phyloP scores from a whole-genome alignment of 441 rosid species.

The Gossypium aridum region DNA sequence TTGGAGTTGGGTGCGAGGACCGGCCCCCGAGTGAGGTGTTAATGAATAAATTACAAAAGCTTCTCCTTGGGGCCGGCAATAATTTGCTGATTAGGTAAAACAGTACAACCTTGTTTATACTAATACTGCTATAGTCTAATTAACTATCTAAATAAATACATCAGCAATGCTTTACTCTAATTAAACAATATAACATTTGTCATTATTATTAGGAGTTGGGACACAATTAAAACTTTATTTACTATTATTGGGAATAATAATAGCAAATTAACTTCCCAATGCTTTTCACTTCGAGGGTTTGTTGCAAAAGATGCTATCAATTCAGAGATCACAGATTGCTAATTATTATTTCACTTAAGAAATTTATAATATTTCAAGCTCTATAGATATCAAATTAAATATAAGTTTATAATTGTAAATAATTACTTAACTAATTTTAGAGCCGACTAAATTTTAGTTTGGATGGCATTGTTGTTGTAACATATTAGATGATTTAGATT shows the following conservation, averaged over 20 bases:
- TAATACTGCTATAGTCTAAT: background rate
- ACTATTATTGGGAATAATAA: background rate
- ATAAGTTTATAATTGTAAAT: too few species aligned
- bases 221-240: background rate
- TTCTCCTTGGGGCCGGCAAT: background rate
- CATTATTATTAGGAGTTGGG: background rate
- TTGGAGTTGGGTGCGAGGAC: background rate
- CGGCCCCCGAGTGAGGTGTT: background rate
- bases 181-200: too few species aligned
- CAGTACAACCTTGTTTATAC: background rate
- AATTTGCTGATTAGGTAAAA: background rate
- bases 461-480: too few species aligned
- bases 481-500: too few species aligned
- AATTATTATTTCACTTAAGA: too few species aligned
- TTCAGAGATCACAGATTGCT: too few species aligned
- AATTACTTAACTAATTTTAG: too few species aligned
- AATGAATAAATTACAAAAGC: background rate
- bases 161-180: background rate
- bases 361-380: too few species aligned
- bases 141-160: background rate
- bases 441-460: too few species aligned
- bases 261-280: background rate
- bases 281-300: too few species aligned
- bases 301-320: too few species aligned
- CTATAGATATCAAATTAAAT: too few species aligned